These are phyloP conservation scores for Aspergillus sp. DNA, from an alignment of 2,329 filamentous ascomycete species.

Conservation along the genomic window DNA sequence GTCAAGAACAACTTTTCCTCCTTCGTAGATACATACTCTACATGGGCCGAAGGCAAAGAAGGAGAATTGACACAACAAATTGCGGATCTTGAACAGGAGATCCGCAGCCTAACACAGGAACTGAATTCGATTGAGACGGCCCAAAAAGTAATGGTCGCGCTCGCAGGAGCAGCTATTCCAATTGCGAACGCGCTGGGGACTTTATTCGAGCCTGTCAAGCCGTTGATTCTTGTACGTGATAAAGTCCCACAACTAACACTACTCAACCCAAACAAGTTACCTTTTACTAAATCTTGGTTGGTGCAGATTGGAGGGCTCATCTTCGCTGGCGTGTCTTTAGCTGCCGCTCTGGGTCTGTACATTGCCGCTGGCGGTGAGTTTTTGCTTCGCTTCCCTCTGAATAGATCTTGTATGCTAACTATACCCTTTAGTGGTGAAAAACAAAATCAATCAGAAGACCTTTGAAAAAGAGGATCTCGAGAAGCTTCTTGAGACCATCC, in stretches of 20 bases:
- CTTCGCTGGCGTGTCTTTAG: neutral
- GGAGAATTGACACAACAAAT: slow-evolving; percentile 3
- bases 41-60: slow-evolving; percentile 5
- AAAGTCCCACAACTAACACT: too few species aligned
- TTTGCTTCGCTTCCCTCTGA: too few species aligned
- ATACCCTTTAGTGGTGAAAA: too few species aligned
- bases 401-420: too few species aligned
- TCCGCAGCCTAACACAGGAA: neutral
- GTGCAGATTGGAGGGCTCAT: slow-evolving; percentile 2
- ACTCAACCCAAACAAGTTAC: neutral
- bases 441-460: too few species aligned
- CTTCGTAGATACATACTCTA: neutral
- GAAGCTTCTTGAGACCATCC: too few species aligned
- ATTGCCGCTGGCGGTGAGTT: neutral
- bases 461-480: too few species aligned
- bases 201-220: too few species aligned
- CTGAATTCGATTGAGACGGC: neutral
- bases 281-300: neutral
- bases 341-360: neutral
- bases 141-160: neutral
- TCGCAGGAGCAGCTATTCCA: neutral
- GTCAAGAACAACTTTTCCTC: neutral
- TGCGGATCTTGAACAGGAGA: neutral
- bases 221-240: too few species aligned
- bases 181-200: too few species aligned